Percentiles rank a stretch among this genome's conserved stretches.
These are phyloP conservation scores for Smallanthus sonchifolius DNA, from an alignment of 129 eudicot species.

Conservation along the genomic window DNA sequence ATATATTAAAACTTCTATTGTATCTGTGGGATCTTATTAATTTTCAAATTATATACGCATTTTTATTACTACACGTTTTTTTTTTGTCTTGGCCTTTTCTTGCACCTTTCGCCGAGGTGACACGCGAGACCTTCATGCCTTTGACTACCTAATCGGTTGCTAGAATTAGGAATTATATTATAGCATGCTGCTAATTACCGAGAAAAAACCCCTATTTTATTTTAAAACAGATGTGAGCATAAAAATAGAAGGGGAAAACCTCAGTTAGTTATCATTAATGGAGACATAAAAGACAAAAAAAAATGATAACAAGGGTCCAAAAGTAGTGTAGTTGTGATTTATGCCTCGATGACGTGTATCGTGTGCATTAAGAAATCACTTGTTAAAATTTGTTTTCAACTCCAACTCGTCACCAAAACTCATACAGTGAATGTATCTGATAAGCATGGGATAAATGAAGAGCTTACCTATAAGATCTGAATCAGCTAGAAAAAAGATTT, in stretches of 20 bases:
- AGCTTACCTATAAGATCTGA: conserved; percentile 39
- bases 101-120: not conserved
- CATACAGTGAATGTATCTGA: not conserved
- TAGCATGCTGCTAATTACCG: not conserved
- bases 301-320: not conserved
- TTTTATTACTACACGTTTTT: not conserved
- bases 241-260: not conserved
- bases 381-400: not conserved
- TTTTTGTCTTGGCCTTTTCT: not conserved
- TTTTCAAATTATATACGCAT: no score
- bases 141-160: not conserved
- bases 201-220: not conserved
- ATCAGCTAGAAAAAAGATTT: conserved; percentile 13
- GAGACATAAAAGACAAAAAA: not conserved
- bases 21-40: no score
- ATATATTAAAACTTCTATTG: no score
- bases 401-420: not conserved
- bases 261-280: not conserved
- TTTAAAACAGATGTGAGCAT: not conserved
- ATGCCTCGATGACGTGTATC: not conserved
- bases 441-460: conserved; percentile 13
- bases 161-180: not conserved
- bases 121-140: not conserved
- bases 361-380: not conserved
- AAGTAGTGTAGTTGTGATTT: not conserved